Evolutionary conservation across 495 filamentous ascomycete genomes (phyloP).

Genomic region (Wilcoxina mikolae): DNA sequence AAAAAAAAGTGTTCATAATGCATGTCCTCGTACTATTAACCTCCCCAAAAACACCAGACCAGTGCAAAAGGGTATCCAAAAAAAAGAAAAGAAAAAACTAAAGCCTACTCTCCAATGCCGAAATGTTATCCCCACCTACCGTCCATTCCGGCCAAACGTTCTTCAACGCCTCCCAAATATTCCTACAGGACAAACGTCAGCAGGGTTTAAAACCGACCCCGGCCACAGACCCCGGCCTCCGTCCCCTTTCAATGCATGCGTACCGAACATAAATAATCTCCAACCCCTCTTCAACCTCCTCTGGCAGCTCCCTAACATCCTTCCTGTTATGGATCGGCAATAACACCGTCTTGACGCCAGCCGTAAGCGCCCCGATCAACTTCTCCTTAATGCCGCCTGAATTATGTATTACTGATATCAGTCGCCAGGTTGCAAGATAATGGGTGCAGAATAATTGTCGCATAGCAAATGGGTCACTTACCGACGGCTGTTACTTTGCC

Average conservation of each 20-base stretch:
- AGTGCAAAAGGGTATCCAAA: not conserved
- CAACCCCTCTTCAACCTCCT: conserved; percentile 75
- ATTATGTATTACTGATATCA: too few species aligned
- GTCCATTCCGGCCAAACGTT: conserved; percentile 28
- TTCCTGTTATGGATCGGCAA: conserved; percentile 80
- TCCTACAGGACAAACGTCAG: conserved; percentile 11
- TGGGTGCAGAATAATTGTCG: not conserved
- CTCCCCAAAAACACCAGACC: not conserved
- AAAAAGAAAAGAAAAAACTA: conserved; percentile 10
- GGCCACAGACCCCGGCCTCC: not conserved
- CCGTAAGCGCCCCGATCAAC: conserved; percentile 81
- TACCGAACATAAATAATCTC: conserved; percentile 81
- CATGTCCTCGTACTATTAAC: too few species aligned
- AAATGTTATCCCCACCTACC: conserved; percentile 26
- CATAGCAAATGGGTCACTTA: conserved; percentile 9
- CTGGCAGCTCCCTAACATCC: conserved; percentile 80
- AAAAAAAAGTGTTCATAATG: too few species aligned
- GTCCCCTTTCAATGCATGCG: conserved; percentile 33
- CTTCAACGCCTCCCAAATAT: conserved; percentile 27
- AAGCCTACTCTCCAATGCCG: conserved; percentile 25
- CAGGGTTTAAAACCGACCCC: not conserved
- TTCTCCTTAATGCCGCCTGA: conserved; percentile 98
- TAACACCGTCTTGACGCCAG: conserved; percentile 87
- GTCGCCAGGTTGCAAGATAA: not conserved
- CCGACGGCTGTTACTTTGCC: conserved; percentile 52